Evolutionary conservation across 352 stramenopile species (phyloP), one percentile per base, ranked within the genome.

Genomic region (Globisporangium yorkense): DNA sequence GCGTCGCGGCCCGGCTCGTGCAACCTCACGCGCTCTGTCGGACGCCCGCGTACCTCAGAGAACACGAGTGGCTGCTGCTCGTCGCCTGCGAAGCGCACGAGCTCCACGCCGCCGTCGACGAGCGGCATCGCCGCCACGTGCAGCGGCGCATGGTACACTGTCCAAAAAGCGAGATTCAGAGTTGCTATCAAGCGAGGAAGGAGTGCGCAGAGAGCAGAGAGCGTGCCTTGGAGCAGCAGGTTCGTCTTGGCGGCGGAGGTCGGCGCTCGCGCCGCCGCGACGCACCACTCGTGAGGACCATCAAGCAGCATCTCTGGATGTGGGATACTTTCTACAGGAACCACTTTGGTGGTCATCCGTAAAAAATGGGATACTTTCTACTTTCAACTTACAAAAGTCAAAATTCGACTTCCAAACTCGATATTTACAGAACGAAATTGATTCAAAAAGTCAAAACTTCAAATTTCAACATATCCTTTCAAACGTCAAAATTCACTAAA

Each of bases 81-180:
- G 29, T 24, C 29, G 21, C 35, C 55, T 6, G 48, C 48, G 37
- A 61, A 68, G 4, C 54, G 61, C 21, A 61, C 66, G 58, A 85
- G 62, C 29, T 65, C 65, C 47, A 85, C 69, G 8, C 56, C 72
- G n/a, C 65, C 43, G 12, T 62, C 66, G 29, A 66, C 33, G 33
- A 39, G 58, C 15, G 73, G 51, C 59, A 75, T 61, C 16, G 75
- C 75, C 16, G 63, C 71, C 54, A 75, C 56, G n/a, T 66, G 55
- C 53, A 85, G 48, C 51, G 50, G 58, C 12, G 61, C n/a, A 49
- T 79, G 76, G 58, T 81, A 85, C 55, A 62, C 75, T 85, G 35
- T 5, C 41, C 7, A 50, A 8, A 9, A 5, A 44, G 18, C 35
- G 20, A 43, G 24, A 12, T 1, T 21, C 5, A 33, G 15, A 13